Evolutionary conservation across 306 rosid species (phyloP).

Genomic region (Dalbergia oliveri): DNA sequence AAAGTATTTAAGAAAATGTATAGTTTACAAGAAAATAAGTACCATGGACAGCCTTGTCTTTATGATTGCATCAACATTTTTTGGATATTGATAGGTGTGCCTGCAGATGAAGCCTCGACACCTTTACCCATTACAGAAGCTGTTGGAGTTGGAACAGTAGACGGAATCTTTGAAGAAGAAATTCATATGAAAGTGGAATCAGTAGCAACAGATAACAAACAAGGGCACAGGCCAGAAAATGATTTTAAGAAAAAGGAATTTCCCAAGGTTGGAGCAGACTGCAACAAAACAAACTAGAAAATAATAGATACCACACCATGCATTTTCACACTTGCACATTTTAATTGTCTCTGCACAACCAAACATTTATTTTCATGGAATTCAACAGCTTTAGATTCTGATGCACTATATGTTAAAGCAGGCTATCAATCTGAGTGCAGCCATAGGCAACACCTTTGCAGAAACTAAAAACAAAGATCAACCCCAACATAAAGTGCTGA

Average conservation of each 20-base stretch:
- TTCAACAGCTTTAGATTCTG: not conserved
- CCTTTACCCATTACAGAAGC: not conserved
- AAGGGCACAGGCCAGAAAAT: conserved; percentile 37
- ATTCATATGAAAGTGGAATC: conserved; percentile 36
- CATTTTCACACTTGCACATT: conserved; percentile 13
- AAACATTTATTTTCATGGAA: conserved; percentile 10
- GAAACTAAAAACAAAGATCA: not conserved
- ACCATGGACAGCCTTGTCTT: not conserved
- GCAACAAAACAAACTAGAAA: not conserved
- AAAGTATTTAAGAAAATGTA: not conserved
- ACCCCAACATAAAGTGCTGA: not conserved
- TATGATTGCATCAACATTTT: conserved; percentile 18
- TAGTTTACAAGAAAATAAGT: not conserved
- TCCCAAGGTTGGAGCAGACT: conserved; percentile 35
- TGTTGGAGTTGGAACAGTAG: conserved; percentile 1
- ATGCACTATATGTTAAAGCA: conserved; percentile 26
- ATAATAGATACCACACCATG: not conserved
- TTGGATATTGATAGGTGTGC: conserved; percentile 36
- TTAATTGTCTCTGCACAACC: not conserved
- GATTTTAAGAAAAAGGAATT: not conserved
- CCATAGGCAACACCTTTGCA: not conserved
- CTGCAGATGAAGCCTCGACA: conserved; percentile 29
- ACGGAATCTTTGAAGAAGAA: conserved; percentile 38
- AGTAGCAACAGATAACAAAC: conserved; percentile 3
- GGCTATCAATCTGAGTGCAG: conserved; percentile 32